Evolutionary conservation across 305 asterid species (phyloP).

Genomic region (Petunia hybrid): DNA sequence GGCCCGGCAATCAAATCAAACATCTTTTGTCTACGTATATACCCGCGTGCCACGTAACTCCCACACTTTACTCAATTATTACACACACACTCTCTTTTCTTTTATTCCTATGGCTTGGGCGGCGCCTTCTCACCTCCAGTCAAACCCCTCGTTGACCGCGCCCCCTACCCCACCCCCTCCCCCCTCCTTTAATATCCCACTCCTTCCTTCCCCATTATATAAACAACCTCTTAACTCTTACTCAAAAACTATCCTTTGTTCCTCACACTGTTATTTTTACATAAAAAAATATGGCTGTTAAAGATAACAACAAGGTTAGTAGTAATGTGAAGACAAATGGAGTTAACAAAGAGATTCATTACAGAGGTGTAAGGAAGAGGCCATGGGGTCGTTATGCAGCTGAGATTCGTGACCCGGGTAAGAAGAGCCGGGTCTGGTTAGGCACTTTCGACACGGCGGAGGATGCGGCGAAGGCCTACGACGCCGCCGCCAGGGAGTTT

Average conservation of each 20-base stretch:
- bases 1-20: constrained; percentile 26
- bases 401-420: constrained; percentile 92
- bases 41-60: constrained; percentile 64
- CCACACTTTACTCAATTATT: constrained; percentile 29
- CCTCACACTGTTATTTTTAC: neutral
- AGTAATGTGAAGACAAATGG: constrained; percentile 40
- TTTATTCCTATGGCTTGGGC: constrained; percentile 56
- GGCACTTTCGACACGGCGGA: constrained; percentile 97
- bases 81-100: constrained; percentile 29
- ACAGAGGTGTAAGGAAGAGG: constrained; percentile 88
- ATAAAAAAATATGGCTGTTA: constrained; percentile 52
- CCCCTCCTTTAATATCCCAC: constrained; percentile 39
- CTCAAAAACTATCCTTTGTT: neutral
- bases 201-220: neutral
- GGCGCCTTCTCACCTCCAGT: constrained; percentile 71
- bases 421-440: constrained; percentile 88
- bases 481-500: constrained; percentile 75
- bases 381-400: constrained; percentile 99
- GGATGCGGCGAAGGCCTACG: constrained; percentile 93
- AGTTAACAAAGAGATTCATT: constrained; percentile 69
- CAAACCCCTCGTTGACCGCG: constrained; percentile 76
- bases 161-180: constrained; percentile 34
- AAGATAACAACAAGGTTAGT: constrained; percentile 46
- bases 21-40: constrained; percentile 31
- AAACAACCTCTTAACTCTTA: neutral